Percentiles rank a stretch among this genome's conserved stretches.
These are phyloP conservation scores for Gyromitra esculenta DNA, from an alignment of 2,329 filamentous ascomycete genomes.

Conservation along the genomic window DNA sequence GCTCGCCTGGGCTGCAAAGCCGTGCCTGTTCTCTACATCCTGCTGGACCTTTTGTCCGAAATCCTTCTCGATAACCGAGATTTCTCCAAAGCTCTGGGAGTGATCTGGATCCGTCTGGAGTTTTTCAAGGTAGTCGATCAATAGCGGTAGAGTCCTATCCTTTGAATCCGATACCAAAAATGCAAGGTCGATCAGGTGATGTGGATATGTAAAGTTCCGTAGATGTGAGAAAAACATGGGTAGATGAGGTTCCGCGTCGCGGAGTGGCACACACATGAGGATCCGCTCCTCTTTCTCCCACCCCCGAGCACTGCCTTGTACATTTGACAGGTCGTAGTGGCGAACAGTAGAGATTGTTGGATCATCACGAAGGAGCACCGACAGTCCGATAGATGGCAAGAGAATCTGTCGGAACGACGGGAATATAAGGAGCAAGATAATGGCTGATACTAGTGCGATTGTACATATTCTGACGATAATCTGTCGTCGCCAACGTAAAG, in stretches of 20 bases:
- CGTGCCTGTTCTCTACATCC: constrained; percentile 96
- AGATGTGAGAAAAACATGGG: constrained; percentile 99
- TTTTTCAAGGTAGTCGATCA: constrained; percentile 78
- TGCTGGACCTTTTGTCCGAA: constrained; percentile 98
- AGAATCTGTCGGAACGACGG: constrained; percentile 74
- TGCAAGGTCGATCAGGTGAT: constrained; percentile 93
- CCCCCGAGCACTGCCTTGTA: constrained; percentile 87
- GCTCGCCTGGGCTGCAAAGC: constrained; percentile 93
- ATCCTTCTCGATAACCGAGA: constrained; percentile 97
- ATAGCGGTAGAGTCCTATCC: constrained; percentile 81
- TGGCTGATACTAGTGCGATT: constrained; percentile 66
- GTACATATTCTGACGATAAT: constrained; percentile 76
- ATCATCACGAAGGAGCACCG: constrained; percentile 74
- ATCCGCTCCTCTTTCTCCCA: constrained; percentile 98
- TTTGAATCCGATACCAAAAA: constrained; percentile 98
- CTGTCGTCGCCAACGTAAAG: constrained; percentile 75
- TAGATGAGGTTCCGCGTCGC: constrained; percentile 90
- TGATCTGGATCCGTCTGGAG: constrained; percentile 83
- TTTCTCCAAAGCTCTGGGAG: constrained; percentile 88
- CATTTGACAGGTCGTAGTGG: constrained; percentile 94
- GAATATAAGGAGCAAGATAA: constrained; percentile 76
- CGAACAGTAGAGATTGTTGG: constrained; percentile 91
- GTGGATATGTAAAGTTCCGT: constrained; percentile 94
- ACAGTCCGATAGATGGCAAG: constrained; percentile 73
- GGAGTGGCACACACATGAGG: constrained; percentile 88